A percentile compares a stretch with the other conserved stretches of the same genome.
Conservation (phyloP, 345 rosid genomes). For the Triadica sebifera region DNA sequence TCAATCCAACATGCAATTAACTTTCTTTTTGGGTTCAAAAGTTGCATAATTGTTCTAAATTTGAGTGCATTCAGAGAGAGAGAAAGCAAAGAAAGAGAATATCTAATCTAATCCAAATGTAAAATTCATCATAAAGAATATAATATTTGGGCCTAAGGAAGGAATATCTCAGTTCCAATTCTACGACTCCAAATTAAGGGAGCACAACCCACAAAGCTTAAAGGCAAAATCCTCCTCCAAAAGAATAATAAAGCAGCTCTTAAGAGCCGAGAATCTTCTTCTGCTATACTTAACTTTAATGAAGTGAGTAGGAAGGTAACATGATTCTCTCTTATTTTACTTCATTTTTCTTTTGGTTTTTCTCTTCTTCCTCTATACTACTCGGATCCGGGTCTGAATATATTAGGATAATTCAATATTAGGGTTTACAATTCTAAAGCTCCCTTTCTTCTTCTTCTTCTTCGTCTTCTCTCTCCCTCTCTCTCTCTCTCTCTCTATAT, state of each 20-base stretch:
- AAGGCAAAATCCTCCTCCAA: conserved; percentile 31
- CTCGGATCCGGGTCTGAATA: conserved; percentile 17
- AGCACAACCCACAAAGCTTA: conserved; percentile 48
- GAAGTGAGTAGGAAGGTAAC: conserved; percentile 76
- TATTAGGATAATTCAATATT: conserved; percentile 8
- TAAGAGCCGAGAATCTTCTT: conserved; percentile 53
- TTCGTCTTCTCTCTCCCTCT: no score
- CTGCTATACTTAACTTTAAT: conserved; percentile 62
- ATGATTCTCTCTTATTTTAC: conserved; percentile 44
- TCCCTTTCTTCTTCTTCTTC: background rate
- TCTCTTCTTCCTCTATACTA: background rate
- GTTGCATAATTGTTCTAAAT: conserved; percentile 51
- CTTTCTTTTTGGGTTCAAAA: conserved; percentile 61
- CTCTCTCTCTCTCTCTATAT: no score
- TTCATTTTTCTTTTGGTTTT: background rate
- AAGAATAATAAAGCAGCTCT: conserved; percentile 53
- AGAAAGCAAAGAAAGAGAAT: conserved; percentile 37
- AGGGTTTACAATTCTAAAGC: background rate
- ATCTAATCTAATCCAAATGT: conserved; percentile 45
- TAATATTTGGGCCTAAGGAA: conserved; percentile 54
- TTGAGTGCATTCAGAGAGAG: conserved; percentile 41
- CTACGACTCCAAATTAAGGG: conserved; percentile 77
- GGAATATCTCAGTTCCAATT: conserved; percentile 80
- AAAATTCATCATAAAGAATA: conserved; percentile 41
- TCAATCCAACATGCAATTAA: conserved; percentile 42